Conservation (phyloP, 169 alveolate genomes). For the Cryptosporidium sp. region DNA sequence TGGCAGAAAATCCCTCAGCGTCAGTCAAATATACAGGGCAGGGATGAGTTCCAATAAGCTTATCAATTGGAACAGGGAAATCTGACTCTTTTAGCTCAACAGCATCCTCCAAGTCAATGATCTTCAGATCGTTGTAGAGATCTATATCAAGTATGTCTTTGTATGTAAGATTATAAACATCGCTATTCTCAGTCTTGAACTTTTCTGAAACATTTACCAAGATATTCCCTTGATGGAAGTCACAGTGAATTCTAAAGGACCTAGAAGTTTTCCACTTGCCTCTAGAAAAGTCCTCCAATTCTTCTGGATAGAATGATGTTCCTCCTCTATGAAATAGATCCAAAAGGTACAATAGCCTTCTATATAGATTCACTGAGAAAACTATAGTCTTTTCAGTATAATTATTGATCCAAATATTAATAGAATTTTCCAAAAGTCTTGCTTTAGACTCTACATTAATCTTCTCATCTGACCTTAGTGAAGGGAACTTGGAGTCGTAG, state of each 20-base stretch:
- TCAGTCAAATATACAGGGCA: conserved; percentile 64
- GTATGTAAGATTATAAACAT: conserved; percentile 19
- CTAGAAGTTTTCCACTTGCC: conserved; percentile 43
- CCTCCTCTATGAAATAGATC: conserved; percentile 73
- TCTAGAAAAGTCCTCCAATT: conserved; percentile 16
- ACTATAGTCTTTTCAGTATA: conserved; percentile 13
- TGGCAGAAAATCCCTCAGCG: conserved; percentile 39
- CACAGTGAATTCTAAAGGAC: conserved; percentile 60
- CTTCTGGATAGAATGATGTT: conserved; percentile 48
- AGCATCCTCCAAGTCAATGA: conserved; percentile 63
- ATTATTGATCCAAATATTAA: conserved; percentile 18
- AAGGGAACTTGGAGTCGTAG: conserved; percentile 16
- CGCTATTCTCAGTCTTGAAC: background rate
- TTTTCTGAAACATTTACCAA: conserved; percentile 33
- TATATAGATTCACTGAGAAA: conserved; percentile 48
- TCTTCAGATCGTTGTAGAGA: conserved; percentile 24
- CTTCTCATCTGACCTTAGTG: background rate
- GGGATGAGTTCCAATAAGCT: conserved; percentile 51
- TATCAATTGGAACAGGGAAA: conserved; percentile 62
- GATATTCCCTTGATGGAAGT: conserved; percentile 50
- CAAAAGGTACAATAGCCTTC: conserved; percentile 38
- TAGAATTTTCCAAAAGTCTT: conserved; percentile 3
- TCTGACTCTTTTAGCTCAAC: conserved; percentile 47
- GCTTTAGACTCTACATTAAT: background rate
- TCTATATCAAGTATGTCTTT: conserved; percentile 36